These are phyloP conservation scores for Annona squamosa DNA, from an alignment of 164 flowering plant genomes.

Conservation along the genomic window DNA sequence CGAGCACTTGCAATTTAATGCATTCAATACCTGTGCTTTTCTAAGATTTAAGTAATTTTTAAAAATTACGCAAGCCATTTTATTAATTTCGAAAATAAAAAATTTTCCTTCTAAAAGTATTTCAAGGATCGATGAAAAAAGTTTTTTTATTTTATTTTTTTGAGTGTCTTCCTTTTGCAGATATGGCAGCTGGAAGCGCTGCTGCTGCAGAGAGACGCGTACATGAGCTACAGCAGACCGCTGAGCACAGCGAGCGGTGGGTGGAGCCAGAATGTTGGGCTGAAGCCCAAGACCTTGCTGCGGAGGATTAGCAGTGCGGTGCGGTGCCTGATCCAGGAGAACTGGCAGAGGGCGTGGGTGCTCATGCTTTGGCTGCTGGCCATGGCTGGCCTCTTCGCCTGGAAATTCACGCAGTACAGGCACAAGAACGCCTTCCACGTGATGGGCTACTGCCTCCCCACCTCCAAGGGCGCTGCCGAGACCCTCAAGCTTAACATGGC, in stretches of 20 bases:
- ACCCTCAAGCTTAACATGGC: slow-evolving; percentile 97
- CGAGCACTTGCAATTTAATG: too few species aligned
- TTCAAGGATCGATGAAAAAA: too few species aligned
- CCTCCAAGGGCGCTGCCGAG: slow-evolving; percentile 97
- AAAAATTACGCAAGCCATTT: too few species aligned
- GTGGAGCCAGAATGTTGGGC: slow-evolving; percentile 41
- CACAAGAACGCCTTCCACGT: slow-evolving; percentile 59
- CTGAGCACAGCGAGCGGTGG: slow-evolving; percentile 58
- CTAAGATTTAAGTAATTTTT: too few species aligned
- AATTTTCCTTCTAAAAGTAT: too few species aligned
- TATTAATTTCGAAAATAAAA: too few species aligned
- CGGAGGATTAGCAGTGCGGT: slow-evolving; percentile 23
- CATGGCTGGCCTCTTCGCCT: slow-evolving; percentile 58
- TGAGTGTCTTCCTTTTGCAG: slow-evolving; percentile 29
- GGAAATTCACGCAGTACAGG: slow-evolving; percentile 78
- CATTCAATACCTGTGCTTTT: too few species aligned
- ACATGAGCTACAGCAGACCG: slow-evolving; percentile 83
- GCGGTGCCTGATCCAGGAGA: slow-evolving; percentile 40
- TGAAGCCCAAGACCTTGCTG: slow-evolving; percentile 28
- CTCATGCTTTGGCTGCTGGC: slow-evolving; percentile 49
- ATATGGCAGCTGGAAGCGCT: slow-evolving; percentile 90
- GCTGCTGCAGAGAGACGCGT: slow-evolving; percentile 66
- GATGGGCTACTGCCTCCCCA: slow-evolving; percentile 80
- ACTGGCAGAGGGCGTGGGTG: slow-evolving; percentile 87
- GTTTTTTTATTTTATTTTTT: too few species aligned